phyloP scores from a whole-genome alignment of 164 flowering plant genomes.

The Piper betle region DNA sequence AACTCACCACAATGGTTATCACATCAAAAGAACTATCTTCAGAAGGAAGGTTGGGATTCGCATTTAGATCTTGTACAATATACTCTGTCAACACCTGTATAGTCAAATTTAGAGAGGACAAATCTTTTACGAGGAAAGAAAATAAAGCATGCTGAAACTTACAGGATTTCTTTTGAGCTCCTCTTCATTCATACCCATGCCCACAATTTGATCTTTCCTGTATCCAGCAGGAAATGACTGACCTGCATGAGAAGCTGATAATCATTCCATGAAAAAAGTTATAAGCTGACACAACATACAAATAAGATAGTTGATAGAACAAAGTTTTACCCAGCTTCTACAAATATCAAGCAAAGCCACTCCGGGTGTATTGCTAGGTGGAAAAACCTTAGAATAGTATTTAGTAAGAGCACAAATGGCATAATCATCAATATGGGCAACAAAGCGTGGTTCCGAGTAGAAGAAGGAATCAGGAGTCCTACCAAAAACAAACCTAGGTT shows the following conservation, averaged over 20 bases:
- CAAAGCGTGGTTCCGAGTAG: slow-evolving; percentile 81
- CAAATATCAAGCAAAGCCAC: slow-evolving; percentile 78
- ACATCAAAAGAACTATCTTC: slow-evolving; percentile 78
- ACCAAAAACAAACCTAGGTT: slow-evolving; percentile 9
- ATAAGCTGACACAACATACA: background rate
- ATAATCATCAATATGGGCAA: slow-evolving; percentile 92
- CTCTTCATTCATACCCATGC: slow-evolving; percentile 86
- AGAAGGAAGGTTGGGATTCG: slow-evolving; percentile 74
- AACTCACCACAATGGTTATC: slow-evolving; percentile 79
- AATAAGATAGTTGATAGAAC: background rate
- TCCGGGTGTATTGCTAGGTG: slow-evolving; percentile 82
- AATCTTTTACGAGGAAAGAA: background rate
- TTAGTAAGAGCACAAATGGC: slow-evolving; percentile 91
- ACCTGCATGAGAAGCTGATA: slow-evolving; percentile 31
- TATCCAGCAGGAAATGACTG: slow-evolving; percentile 89
- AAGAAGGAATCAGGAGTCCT: slow-evolving; percentile 69
- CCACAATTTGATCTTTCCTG: slow-evolving; percentile 75
- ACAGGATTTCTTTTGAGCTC: slow-evolving; percentile 81
- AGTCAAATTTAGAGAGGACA: background rate
- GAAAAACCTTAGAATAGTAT: slow-evolving; percentile 69
- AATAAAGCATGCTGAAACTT: slow-evolving; percentile 4
- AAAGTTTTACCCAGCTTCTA: slow-evolving; percentile 80
- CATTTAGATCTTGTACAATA: slow-evolving; percentile 76
- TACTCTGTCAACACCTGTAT: slow-evolving; percentile 78
- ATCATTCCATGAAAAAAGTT: background rate